Conservation (phyloP, 1,139 yeast genomes). For the Protomyces inundatus region DNA sequence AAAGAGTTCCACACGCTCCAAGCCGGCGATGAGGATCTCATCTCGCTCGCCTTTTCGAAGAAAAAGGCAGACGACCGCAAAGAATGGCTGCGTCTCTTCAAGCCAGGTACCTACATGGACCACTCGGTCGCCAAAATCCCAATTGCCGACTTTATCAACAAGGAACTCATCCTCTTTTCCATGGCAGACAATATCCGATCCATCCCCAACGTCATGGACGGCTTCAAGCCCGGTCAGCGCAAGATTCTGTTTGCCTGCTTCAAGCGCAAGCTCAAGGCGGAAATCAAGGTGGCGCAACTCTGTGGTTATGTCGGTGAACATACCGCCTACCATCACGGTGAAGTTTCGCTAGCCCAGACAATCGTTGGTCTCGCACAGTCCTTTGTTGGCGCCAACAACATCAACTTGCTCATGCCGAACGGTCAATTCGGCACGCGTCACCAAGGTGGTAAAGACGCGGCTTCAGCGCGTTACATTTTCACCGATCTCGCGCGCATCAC, state of each 20-base stretch:
- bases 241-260: constrained; percentile 86
- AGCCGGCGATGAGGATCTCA: constrained; percentile 70
- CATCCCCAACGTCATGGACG: constrained; percentile 90
- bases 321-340: constrained; percentile 96
- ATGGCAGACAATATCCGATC: constrained; percentile 97
- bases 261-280: constrained; percentile 68
- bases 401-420: constrained; percentile 77
- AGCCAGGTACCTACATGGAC: constrained; percentile 89
- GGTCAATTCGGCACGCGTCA: constrained; percentile 98
- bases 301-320: constrained; percentile 86
- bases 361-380: constrained; percentile 93
- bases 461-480: constrained; percentile 96
- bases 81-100: constrained; percentile 86
- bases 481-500: constrained; percentile 79
- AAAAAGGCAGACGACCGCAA: constrained; percentile 96
- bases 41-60: constrained; percentile 91
- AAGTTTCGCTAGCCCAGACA: constrained; percentile 76
- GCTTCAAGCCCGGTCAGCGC: constrained; percentile 95
- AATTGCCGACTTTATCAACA: constrained; percentile 87
- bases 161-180: constrained; percentile 87
- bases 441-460: constrained; percentile 95
- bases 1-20: constrained; percentile 79
- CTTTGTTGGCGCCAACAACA: constrained; percentile 86
- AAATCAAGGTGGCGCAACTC: constrained; percentile 84
- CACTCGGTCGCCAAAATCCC: constrained; percentile 75